These are phyloP conservation scores for Physcomitrellopsis africana DNA, from an alignment of 225 moss, liverwort and hornwort genomes.

Conservation along the genomic window DNA sequence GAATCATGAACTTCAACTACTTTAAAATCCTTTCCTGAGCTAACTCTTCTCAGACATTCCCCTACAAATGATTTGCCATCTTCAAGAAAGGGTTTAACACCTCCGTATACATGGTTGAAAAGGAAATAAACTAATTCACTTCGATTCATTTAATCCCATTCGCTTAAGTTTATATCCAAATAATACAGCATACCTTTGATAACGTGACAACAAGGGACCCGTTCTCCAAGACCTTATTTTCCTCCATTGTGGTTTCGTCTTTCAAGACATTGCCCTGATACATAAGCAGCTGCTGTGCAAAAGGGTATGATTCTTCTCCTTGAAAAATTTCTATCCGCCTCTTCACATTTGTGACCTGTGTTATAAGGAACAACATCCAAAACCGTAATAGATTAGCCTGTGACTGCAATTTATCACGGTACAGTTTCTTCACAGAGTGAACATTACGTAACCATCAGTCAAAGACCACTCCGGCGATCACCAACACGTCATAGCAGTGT, in stretches of 20 bases:
- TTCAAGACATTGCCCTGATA: slow-evolving; percentile 89
- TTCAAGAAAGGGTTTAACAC: neutral
- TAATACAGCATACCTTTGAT: slow-evolving; percentile 36
- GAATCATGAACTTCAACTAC: neutral
- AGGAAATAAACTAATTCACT: neutral
- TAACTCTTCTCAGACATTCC: too few relatives aligned
- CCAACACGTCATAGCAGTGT: neutral
- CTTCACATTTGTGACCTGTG: slow-evolving; percentile 71
- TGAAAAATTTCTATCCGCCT: slow-evolving; percentile 79
- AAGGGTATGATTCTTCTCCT: slow-evolving; percentile 72
- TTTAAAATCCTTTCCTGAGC: neutral
- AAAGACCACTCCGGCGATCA: neutral
- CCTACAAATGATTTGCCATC: too few relatives aligned
- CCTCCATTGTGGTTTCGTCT: slow-evolving; percentile 81
- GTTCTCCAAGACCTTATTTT: slow-evolving; percentile 82
- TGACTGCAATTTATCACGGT: neutral
- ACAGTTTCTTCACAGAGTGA: neutral
- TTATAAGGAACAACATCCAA: neutral
- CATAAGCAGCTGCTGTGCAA: slow-evolving; percentile 85
- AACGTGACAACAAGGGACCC: slow-evolving; percentile 84
- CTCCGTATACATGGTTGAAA: neutral
- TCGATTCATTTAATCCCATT: too few relatives aligned
- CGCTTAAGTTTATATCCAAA: neutral
- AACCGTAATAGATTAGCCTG: neutral
- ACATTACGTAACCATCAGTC: neutral